A percentile compares a stretch with the other conserved stretches of the same genome.
phyloP scores from a whole-genome alignment of 768 basidiomycete species.

The Pulveroboletus ravenelii region DNA sequence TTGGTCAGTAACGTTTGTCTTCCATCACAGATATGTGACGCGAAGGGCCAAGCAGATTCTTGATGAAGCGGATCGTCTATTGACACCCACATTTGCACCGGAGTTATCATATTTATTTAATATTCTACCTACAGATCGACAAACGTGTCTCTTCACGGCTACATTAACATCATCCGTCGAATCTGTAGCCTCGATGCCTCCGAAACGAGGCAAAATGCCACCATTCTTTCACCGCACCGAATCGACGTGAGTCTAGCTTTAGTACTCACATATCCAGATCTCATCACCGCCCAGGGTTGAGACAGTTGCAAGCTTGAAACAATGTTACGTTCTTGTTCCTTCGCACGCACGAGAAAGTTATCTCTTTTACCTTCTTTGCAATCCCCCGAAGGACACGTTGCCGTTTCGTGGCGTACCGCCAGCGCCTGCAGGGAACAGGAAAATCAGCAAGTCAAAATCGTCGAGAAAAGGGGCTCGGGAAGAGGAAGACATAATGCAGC shows the following conservation, averaged over 20 bases:
- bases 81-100: constrained; percentile 84
- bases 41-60: constrained; percentile 54
- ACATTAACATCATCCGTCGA: constrained; percentile 88
- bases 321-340: constrained; percentile 87
- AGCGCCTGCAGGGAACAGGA: constrained; percentile 33
- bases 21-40: background rate
- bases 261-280: background rate
- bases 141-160: constrained; percentile 96
- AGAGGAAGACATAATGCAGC: constrained; percentile 58
- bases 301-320: constrained; percentile 84
- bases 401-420: constrained; percentile 61
- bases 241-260: constrained; percentile 51
- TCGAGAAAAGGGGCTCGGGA: constrained; percentile 31
- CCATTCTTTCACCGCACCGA: constrained; percentile 83
- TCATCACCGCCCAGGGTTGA: constrained; percentile 53
- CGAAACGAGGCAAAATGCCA: constrained; percentile 75
- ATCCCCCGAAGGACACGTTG: constrained; percentile 77
- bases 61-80: constrained; percentile 92
- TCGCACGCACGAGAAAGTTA: constrained; percentile 93
- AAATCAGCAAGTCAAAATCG: constrained; percentile 32
- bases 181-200: constrained; percentile 62
- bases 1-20: constrained; percentile 47
- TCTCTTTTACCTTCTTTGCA: constrained; percentile 81
- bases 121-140: constrained; percentile 76
- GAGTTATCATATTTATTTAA: constrained; percentile 78